Evolutionary conservation across 345 rosid genomes (phyloP), one percentile per base, ranked within the genome.

Genomic region (Dipteronia sinensis): DNA sequence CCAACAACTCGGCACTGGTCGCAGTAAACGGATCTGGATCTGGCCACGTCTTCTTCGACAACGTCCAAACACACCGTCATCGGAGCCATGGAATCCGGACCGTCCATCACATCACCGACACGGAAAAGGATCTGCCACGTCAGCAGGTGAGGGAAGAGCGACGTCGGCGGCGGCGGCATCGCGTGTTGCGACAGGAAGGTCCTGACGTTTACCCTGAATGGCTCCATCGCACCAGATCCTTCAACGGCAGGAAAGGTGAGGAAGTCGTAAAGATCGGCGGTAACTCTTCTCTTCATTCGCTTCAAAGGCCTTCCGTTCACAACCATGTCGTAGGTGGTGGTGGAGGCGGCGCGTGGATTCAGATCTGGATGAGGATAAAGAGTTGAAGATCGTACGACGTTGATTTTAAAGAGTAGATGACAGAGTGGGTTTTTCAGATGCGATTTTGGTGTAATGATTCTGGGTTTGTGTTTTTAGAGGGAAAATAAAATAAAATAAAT

Each of bases 1-100:
- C 95, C 93, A 29, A 88, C 90, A 56, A 91, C 93, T 76, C 95
- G 92, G 91, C 95, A 89, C 83, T 91, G 93, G 74, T 91, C 90
- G 73, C 95, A 91, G 80, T 87, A 89, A 27, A 88, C 86, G 73
- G 93, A 89, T 87, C 93, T 85, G 74, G 95, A 88, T 85, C 88
- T 87, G 69, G 90, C 84, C 12, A 91, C 93, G 67, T 89, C 95
- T 86, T 91, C 95, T 87, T 91, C 93, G n/a, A 89, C 88, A 4
- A 89, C 73, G 75, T 89, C 90, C 55, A 91, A 76, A 34, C 74
- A 78, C 5, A 87, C 90, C 11, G 78, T 77, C 53, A 85, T 78
- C 59, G 89, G 80, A 19, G 71, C 51, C 13, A 46, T 13, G 23
- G 83, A 62, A 31, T 83, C 88, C 7, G 72, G 59, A 16, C 76